Conservation (phyloP, 2,329 filamentous ascomycete genomes). For the Fusarium sambucinum region DNA sequence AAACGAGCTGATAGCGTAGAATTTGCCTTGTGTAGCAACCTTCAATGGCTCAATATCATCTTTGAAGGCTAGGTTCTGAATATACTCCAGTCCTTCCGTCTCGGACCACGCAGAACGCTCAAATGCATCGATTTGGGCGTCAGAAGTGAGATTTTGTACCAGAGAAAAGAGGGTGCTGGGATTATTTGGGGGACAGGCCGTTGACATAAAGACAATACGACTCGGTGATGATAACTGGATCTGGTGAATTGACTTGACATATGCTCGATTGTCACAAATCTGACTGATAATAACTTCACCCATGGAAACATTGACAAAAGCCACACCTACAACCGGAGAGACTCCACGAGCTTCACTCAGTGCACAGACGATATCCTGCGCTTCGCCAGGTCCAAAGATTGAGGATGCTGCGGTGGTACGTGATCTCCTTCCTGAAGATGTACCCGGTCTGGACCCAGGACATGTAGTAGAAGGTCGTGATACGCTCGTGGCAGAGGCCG, state of each 20-base stretch:
- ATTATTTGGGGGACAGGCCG: conserved; percentile 71
- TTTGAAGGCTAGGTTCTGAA: conserved; percentile 81
- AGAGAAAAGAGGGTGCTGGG: conserved; percentile 81
- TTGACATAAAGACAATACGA: conserved; percentile 81
- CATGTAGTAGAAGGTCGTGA: conserved; percentile 41
- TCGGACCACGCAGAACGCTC: conserved; percentile 90
- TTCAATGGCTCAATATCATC: conserved; percentile 86
- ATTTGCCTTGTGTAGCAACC: conserved; percentile 83
- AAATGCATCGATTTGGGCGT: conserved; percentile 59
- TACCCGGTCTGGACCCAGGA: conserved; percentile 52
- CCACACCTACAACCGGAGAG: conserved; percentile 84
- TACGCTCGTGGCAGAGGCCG: conserved; percentile 28
- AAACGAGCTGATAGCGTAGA: conserved; percentile 86
- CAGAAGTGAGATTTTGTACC: conserved; percentile 69
- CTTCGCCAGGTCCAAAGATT: conserved; percentile 61
- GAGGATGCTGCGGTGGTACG: conserved; percentile 54
- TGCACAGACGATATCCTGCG: conserved; percentile 86
- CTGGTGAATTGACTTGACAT: conserved; percentile 88
- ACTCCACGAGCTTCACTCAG: conserved; percentile 89
- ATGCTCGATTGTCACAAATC: conserved; percentile 93
- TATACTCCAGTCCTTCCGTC: conserved; percentile 78
- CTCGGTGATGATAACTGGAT: conserved; percentile 83
- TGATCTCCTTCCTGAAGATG: conserved; percentile 60
- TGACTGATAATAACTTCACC: conserved; percentile 88
- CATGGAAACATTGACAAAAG: conserved; percentile 87